Evolutionary conservation across 116 monocot genomes (phyloP).

Genomic region (Iris pallida): DNA sequence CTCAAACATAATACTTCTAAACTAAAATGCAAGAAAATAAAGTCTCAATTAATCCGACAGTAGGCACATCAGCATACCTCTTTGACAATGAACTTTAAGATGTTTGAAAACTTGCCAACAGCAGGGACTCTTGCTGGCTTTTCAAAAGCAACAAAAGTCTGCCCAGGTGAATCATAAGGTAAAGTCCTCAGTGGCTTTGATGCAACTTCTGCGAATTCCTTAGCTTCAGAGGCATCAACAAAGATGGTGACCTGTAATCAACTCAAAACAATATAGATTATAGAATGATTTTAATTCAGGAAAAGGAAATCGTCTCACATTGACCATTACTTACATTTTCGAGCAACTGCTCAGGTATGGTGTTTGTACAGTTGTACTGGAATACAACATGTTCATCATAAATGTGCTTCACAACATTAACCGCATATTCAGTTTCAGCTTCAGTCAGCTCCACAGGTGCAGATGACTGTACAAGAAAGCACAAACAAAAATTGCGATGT

Average conservation of each 20-base stretch:
- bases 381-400: slow-evolving; percentile 75
- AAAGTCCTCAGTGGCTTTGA: slow-evolving; percentile 64
- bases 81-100: slow-evolving; percentile 91
- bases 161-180: slow-evolving; percentile 90
- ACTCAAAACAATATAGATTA: slow-evolving; percentile 4
- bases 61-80: slow-evolving; percentile 47
- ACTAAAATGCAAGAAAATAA: slow-evolving; percentile 1
- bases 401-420: slow-evolving; percentile 98
- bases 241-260: slow-evolving; percentile 71
- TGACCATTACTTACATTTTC: slow-evolving; percentile 56
- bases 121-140: slow-evolving; percentile 75
- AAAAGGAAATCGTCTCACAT: not conserved
- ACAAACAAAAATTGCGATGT: not conserved
- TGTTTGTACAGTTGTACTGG: slow-evolving; percentile 98
- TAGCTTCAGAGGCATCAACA: slow-evolving; percentile 88
- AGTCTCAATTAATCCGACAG: not conserved
- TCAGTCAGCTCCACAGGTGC: slow-evolving; percentile 91
- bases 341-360: slow-evolving; percentile 83
- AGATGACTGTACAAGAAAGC: slow-evolving; percentile 64
- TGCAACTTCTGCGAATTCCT: slow-evolving; percentile 72
- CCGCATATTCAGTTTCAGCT: slow-evolving; percentile 96
- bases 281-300: not conserved
- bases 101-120: slow-evolving; percentile 80
- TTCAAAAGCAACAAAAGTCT: slow-evolving; percentile 87
- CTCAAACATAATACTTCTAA: not conserved